These are phyloP conservation scores for Cladosporium cucumerinum DNA, from an alignment of 2,329 filamentous ascomycete genomes.

Conservation along the genomic window DNA sequence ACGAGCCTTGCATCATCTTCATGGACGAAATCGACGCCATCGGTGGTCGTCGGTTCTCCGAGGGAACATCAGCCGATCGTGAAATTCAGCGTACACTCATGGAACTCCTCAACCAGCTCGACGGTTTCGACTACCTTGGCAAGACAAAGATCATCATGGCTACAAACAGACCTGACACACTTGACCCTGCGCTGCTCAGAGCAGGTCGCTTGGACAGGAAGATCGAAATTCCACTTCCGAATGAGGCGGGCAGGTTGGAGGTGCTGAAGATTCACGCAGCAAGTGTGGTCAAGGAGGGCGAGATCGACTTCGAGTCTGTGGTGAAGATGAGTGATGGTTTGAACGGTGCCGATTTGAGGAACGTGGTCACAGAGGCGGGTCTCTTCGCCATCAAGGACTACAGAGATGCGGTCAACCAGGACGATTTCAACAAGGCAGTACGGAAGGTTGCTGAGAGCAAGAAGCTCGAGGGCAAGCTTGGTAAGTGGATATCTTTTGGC, in stretches of 20 bases:
- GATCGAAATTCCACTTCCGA: constrained; percentile 95
- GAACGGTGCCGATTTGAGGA: constrained; percentile 94
- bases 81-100: constrained; percentile 98
- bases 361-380: constrained; percentile 96
- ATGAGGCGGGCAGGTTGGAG: constrained; percentile 92
- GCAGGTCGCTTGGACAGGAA: constrained; percentile 93
- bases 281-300: constrained; percentile 82
- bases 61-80: constrained; percentile 94
- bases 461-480: constrained; percentile 94
- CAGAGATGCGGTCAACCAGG: constrained; percentile 91
- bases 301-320: constrained; percentile 97
- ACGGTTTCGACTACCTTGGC: constrained; percentile 97
- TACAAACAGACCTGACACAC: constrained; percentile 92
- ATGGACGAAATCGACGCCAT: constrained; percentile 99
- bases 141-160: constrained; percentile 99
- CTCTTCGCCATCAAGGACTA: constrained; percentile 99
- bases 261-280: constrained; percentile 96
- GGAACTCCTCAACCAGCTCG: constrained; percentile 97
- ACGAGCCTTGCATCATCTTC: constrained; percentile 99
- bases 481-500: neutral
- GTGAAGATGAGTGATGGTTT: constrained; percentile 99
- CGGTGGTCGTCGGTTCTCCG: constrained; percentile 91
- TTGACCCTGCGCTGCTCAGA: constrained; percentile 88
- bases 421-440: constrained; percentile 99
- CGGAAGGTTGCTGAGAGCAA: constrained; percentile 96